These are phyloP conservation scores for Solanum infundibuliforme DNA, from an alignment of 257 asterid genomes.

Conservation along the genomic window DNA sequence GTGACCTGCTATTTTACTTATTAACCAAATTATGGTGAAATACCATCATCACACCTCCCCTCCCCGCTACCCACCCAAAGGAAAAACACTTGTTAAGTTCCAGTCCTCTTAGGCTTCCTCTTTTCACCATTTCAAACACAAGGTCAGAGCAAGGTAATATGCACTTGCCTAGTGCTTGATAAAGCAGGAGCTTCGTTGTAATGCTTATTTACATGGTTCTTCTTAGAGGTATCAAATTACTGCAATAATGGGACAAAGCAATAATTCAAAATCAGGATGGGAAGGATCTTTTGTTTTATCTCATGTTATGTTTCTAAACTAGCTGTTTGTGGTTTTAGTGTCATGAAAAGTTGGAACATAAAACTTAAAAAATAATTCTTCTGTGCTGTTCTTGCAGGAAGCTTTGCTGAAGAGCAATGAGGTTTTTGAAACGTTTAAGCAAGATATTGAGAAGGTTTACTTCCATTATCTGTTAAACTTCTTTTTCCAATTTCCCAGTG, in stretches of 20 bases:
- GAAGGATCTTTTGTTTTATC: background rate
- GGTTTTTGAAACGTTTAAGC: constrained; percentile 90
- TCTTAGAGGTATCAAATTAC: background rate
- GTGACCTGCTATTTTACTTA: background rate
- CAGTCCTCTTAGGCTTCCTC: background rate
- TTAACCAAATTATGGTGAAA: background rate
- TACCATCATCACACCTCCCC: background rate
- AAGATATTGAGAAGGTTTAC: constrained; percentile 88
- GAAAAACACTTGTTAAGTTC: background rate
- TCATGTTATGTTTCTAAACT: background rate
- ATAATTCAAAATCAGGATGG: background rate
- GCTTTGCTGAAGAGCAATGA: constrained; percentile 94
- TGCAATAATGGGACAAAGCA: background rate
- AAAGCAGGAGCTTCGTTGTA: background rate
- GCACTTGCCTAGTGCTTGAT: background rate
- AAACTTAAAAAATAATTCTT: background rate
- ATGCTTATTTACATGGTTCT: background rate
- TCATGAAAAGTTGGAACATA: background rate
- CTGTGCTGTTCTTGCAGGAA: constrained; percentile 41
- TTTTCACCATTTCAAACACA: background rate
- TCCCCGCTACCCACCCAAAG: background rate
- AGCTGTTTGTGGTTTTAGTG: background rate
- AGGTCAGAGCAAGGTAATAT: background rate
- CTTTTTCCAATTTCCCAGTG: background rate
- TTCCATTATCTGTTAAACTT: background rate